Evolutionary conservation across 2,329 filamentous ascomycete species (phyloP), one percentile per base, ranked within the genome.

Genomic region (Microascus cirrosus): DNA sequence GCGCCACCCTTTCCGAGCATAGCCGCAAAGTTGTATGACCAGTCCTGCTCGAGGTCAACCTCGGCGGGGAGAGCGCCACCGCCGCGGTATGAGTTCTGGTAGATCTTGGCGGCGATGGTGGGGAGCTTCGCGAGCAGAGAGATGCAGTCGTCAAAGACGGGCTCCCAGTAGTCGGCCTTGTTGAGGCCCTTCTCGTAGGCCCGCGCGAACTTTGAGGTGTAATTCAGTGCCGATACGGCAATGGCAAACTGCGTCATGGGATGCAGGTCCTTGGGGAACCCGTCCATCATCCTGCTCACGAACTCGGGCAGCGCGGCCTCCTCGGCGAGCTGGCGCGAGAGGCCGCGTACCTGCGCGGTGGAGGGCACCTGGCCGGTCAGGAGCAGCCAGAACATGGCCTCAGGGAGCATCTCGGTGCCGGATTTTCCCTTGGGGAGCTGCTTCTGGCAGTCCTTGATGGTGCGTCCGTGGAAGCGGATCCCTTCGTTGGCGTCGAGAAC

Each of bases 321-420:
- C 70, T 92, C 87, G 56, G 94, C 94, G 25, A 97, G 80, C 72
- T 97, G 87, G 59, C 86, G 83, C 53, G 90, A 95, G 66, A 99
- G 85, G 52, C 75, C 78, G 66, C 93, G 89, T 62, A 94, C 84
- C 73, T 99, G 94, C 61, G 77, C 77, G 24, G 85, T 87, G 1
- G 88, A 89, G 25, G 94, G 94, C 24, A 97, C 89, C 73, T 95
- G 82, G 60, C 94, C 94, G 11, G 94, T 99, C 65, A 99, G 80
- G 55, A 99, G 84, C 50, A 97, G 84, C 94, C 94, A 99, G 81
- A 99, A 99, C 94, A 99, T 99, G 73, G 93, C 86, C 75, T 99
- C 94, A 54, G 94, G 94, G 13, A 97, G 83, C 94, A 97, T 99
- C 76, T 97, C 93, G 6, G 90, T 95, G 66, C 93, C 90, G 2